phyloP scores from a whole-genome alignment of 345 rosid genomes.

The Schrenkiella parvula region DNA sequence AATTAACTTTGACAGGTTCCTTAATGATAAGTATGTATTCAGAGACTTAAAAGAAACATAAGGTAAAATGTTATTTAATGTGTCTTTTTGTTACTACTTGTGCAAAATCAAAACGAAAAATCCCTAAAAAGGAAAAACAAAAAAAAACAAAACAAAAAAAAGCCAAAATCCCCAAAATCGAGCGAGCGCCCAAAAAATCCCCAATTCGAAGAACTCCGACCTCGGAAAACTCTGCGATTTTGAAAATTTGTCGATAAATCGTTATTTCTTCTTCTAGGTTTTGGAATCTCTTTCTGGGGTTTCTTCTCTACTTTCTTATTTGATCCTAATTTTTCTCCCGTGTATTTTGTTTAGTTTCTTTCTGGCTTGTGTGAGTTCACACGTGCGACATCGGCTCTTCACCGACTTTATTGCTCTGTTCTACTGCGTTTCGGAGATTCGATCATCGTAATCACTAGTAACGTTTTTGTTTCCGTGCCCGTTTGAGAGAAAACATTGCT shows the following conservation, averaged over 20 bases:
- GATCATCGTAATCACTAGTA: conserved; percentile 13
- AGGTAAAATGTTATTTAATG: conserved; percentile 23
- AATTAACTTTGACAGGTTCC: background rate
- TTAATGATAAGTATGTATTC: conserved; percentile 8
- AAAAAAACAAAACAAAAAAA: background rate
- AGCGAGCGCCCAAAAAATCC: conserved; percentile 12
- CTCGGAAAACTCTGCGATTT: background rate
- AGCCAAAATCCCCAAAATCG: conserved; percentile 26
- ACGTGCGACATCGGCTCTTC: conserved; percentile 34
- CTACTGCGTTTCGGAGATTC: conserved; percentile 14
- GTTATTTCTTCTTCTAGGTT: background rate
- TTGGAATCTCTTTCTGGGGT: conserved; percentile 5
- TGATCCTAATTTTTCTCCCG: background rate
- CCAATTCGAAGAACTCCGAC: conserved; percentile 1
- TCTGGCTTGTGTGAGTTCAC: conserved; percentile 26
- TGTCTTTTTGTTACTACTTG: conserved; percentile 4
- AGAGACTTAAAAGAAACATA: conserved; percentile 16
- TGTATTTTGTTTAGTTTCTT: background rate
- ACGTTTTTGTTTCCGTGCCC: background rate
- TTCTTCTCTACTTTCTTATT: background rate
- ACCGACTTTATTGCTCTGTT: conserved; percentile 19
- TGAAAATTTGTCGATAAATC: conserved; percentile 17
- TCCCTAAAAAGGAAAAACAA: background rate
- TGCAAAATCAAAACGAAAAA: background rate
- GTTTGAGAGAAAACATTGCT: conserved; percentile 6